Conservation (phyloP, 148 eudicot genomes). For the Agrostemma githago region DNA sequence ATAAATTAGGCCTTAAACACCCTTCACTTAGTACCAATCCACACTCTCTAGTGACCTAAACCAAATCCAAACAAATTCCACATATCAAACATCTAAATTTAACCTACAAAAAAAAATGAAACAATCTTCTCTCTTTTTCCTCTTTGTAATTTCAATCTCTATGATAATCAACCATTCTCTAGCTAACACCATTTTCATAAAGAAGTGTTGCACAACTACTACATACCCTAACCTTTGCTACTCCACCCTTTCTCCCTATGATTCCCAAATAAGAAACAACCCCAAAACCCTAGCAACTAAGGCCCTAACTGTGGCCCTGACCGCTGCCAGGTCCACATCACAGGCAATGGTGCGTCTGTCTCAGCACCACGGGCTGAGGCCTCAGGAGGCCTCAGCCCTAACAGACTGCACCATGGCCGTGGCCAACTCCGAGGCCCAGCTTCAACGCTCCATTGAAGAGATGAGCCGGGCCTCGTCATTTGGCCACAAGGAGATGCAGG, state of each 20-base stretch:
- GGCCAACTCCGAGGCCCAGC: constrained; percentile 26
- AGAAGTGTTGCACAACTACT: constrained; percentile 23
- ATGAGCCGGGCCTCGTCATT: background rate
- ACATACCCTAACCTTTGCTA: constrained; percentile 31
- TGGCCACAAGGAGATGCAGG: constrained; percentile 6
- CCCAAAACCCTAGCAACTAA: constrained; percentile 27
- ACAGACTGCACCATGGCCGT: constrained; percentile 29
- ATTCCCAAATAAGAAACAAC: constrained; percentile 26
- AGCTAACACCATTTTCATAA: constrained; percentile 26
- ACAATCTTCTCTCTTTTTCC: background rate
- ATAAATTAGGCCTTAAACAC: constrained; percentile 10
- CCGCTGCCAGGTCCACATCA: constrained; percentile 18
- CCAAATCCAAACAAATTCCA: background rate
- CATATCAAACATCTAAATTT: background rate
- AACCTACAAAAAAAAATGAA: constrained; percentile 16
- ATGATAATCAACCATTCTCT: constrained; percentile 2
- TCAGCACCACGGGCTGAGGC: constrained; percentile 7
- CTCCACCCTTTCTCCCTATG: constrained; percentile 23
- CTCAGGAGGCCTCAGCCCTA: constrained; percentile 29
- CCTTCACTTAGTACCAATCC: background rate
- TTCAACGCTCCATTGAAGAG: constrained; percentile 19
- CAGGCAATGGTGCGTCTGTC: constrained; percentile 16
- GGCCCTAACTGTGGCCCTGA: constrained; percentile 27
- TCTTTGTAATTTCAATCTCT: constrained; percentile 9
- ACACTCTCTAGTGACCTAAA: background rate